Conservation (phyloP, 2,329 filamentous ascomycete genomes). For the Phoma sp. region DNA sequence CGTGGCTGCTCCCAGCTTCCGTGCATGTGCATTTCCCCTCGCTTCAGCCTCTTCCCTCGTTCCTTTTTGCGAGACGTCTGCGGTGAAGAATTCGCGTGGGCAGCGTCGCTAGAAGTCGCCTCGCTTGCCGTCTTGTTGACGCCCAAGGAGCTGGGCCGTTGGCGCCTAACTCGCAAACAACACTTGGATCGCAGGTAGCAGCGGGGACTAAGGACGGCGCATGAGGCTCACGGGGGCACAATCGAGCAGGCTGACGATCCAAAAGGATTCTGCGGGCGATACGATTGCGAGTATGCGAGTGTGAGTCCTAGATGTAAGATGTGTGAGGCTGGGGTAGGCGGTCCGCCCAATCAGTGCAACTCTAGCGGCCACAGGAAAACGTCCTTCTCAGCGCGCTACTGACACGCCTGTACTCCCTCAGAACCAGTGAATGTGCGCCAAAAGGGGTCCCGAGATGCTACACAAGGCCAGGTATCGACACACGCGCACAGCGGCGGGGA, state of each 20-base stretch:
- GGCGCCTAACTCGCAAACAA: conserved; percentile 31
- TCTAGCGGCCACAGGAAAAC: conserved; percentile 5
- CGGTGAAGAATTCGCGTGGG: conserved; percentile 14
- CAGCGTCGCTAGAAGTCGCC: conserved; percentile 8
- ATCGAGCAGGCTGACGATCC: conserved; percentile 21
- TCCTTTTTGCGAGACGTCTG: conserved; percentile 2
- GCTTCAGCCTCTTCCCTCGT: conserved; percentile 6
- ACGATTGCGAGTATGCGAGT: conserved; percentile 8
- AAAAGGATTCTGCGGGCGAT: conserved; percentile 6
- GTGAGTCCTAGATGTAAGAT: conserved; percentile 21
- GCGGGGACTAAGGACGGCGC: conserved; percentile 1
- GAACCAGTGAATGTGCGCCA: conserved; percentile 16
- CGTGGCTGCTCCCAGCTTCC: conserved; percentile 37
- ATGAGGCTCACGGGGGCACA: conserved; percentile 32
- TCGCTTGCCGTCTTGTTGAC: conserved; percentile 32
- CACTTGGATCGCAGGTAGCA: conserved; percentile 16
- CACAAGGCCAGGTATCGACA: conserved; percentile 21
- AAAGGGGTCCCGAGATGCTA: conserved; percentile 14
- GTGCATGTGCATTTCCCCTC: conserved; percentile 27
- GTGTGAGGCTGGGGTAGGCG: conserved; percentile 10
- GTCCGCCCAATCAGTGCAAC: conserved; percentile 10
- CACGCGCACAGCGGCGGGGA: conserved; percentile 27
- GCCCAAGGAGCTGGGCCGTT: conserved; percentile 39
- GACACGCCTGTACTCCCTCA: conserved; percentile 10
- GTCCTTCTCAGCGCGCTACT: conserved; percentile 14